These are phyloP conservation scores for Colletotrichum coccodes DNA, from an alignment of 2,329 filamentous ascomycete genomes.

Conservation along the genomic window DNA sequence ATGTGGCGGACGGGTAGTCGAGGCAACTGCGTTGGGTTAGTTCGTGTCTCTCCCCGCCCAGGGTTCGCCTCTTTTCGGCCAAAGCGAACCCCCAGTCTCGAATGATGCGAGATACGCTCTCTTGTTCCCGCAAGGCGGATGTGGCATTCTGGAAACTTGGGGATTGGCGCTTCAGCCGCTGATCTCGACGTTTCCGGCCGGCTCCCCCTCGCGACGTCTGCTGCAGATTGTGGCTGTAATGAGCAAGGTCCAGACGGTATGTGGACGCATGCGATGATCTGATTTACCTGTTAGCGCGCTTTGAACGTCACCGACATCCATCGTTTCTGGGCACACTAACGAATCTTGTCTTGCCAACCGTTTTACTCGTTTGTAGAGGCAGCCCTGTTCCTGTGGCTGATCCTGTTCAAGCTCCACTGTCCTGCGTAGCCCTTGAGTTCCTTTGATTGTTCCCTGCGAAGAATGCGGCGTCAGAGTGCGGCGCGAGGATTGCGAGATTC, in stretches of 20 bases:
- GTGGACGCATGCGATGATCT: neutral
- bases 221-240: slow-evolving; percentile 3
- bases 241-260: neutral
- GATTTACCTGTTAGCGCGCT: neutral
- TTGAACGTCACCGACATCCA: neutral
- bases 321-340: neutral
- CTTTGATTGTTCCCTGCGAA: neutral
- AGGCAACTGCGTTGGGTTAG: neutral
- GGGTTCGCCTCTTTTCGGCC: neutral
- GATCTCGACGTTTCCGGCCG: slow-evolving; percentile 19
- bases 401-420: neutral
- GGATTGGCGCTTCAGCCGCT: neutral
- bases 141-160: slow-evolving; percentile 11
- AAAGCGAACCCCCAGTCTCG: neutral
- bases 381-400: neutral
- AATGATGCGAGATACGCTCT: neutral
- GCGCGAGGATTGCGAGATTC: neutral
- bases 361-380: neutral
- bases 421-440: neutral
- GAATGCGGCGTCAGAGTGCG: neutral
- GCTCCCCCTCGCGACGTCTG: neutral
- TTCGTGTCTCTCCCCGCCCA: neutral
- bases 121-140: neutral
- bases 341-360: neutral
- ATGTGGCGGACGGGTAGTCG: neutral